A percentile compares a stretch with the other conserved stretches of the same genome.
phyloP scores from a whole-genome alignment of 2,329 filamentous ascomycete species.

The Colletotrichum australisinense region DNA sequence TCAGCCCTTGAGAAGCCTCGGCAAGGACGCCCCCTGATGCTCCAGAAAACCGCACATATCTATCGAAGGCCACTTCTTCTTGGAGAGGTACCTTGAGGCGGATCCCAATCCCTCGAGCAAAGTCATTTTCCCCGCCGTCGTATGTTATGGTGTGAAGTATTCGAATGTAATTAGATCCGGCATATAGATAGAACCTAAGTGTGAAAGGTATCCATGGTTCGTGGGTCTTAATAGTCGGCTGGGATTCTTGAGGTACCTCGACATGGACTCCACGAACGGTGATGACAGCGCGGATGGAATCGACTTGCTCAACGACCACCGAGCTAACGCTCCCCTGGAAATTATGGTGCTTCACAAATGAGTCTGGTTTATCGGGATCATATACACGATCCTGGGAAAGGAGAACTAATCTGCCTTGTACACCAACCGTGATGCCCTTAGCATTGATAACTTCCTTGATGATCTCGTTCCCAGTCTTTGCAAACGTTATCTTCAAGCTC shows the following conservation, averaged over 20 bases:
- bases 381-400: not conserved
- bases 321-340: not conserved
- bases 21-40: not conserved
- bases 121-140: not conserved
- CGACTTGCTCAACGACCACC: not conserved
- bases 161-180: not conserved
- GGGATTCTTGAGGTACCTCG: not conserved
- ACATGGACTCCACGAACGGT: not conserved
- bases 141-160: not conserved
- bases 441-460: not conserved
- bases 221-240: not conserved
- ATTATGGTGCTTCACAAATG: not conserved
- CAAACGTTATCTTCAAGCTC: not conserved
- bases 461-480: not conserved
- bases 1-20: not conserved
- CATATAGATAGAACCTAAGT: not conserved
- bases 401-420: not conserved
- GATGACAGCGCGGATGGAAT: not conserved
- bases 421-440: not conserved
- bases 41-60: not conserved
- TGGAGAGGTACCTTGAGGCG: not conserved
- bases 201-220: not conserved
- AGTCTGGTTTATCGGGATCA: not conserved
- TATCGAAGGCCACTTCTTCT: not conserved
- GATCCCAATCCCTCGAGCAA: not conserved